Conservation (phyloP, 2,329 filamentous ascomycete species). For the Penicillium sp. region DNA sequence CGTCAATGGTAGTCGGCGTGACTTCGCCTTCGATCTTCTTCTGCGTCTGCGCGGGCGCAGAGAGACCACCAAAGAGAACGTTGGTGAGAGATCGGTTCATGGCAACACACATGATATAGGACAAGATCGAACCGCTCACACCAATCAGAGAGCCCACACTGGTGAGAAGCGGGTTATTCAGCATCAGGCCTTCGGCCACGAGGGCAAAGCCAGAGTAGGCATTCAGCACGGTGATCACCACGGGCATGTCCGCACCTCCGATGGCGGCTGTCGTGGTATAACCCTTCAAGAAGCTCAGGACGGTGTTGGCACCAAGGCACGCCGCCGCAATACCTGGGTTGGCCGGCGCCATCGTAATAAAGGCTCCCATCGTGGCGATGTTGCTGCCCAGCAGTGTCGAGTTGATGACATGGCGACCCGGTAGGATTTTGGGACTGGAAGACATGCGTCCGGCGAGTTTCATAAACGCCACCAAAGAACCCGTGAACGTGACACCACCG, state of each 20-base stretch:
- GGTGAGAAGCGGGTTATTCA: slow-evolving; percentile 78
- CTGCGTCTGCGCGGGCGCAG: slow-evolving; percentile 56
- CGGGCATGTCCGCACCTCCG: slow-evolving; percentile 89
- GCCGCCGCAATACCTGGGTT: slow-evolving; percentile 72
- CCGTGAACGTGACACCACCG: slow-evolving; percentile 82
- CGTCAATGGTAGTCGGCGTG: slow-evolving; percentile 71
- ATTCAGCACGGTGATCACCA: slow-evolving; percentile 84
- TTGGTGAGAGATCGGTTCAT: slow-evolving; percentile 92
- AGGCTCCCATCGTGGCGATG: slow-evolving; percentile 74
- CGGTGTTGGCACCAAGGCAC: slow-evolving; percentile 68
- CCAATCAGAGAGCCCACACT: slow-evolving; percentile 83
- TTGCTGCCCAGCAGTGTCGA: slow-evolving; percentile 68
- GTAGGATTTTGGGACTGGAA: slow-evolving; percentile 66
- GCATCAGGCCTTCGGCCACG: slow-evolving; percentile 86
- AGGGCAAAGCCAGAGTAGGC: slow-evolving; percentile 87
- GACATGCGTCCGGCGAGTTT: slow-evolving; percentile 80
- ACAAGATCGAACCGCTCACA: slow-evolving; percentile 81
- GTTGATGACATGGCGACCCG: slow-evolving; percentile 71
- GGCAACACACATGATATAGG: slow-evolving; percentile 79
- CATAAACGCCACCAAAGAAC: slow-evolving; percentile 81
- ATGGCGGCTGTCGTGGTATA: slow-evolving; percentile 84
- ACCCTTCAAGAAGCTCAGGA: slow-evolving; percentile 76
- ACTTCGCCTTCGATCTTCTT: slow-evolving; percentile 75
- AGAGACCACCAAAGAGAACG: slow-evolving; percentile 78
- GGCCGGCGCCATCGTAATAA: slow-evolving; percentile 73